Evolutionary conservation across 2,329 filamentous ascomycete species (phyloP).

Genomic region (Daldinia sp.): DNA sequence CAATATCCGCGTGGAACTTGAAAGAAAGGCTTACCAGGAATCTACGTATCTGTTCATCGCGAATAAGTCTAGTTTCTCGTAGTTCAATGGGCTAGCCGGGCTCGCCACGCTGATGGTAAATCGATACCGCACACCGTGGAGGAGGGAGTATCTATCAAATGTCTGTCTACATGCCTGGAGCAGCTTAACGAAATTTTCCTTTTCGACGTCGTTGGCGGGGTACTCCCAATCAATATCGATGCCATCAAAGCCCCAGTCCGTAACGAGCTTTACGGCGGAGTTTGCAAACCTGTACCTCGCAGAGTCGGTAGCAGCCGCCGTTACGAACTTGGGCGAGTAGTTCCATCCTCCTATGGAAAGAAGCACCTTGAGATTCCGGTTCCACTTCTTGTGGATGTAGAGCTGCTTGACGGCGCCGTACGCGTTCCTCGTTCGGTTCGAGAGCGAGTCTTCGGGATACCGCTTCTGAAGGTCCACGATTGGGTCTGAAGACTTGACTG

Average conservation of each 20-base stretch:
- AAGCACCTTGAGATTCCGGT: conserved; percentile 82
- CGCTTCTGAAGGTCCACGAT: conserved; percentile 76
- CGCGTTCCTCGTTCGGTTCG: conserved; percentile 68
- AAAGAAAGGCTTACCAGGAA: conserved; percentile 58
- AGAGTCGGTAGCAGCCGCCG: conserved; percentile 69
- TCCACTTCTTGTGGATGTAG: conserved; percentile 78
- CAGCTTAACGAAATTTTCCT: conserved; percentile 57
- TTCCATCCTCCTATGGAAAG: conserved; percentile 87
- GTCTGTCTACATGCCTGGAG: conserved; percentile 58
- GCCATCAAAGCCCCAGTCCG: conserved; percentile 73
- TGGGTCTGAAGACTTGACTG: conserved; percentile 68
- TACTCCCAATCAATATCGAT: conserved; percentile 71
- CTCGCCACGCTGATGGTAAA: conserved; percentile 66
- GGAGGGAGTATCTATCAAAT: conserved; percentile 48
- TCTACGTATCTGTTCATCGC: conserved; percentile 70
- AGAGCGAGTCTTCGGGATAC: conserved; percentile 74
- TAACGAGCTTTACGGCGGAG: conserved; percentile 75
- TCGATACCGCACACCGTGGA: conserved; percentile 54
- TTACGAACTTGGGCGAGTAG: conserved; percentile 76
- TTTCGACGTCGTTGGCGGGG: conserved; percentile 56
- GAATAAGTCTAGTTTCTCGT: conserved; percentile 62
- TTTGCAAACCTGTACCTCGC: conserved; percentile 75
- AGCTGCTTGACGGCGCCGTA: conserved; percentile 85
- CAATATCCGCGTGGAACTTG: too few species aligned
- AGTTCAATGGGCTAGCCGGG: conserved; percentile 62